Conservation (phyloP, 2,329 filamentous ascomycete species). For the Claviceps arundinis region DNA sequence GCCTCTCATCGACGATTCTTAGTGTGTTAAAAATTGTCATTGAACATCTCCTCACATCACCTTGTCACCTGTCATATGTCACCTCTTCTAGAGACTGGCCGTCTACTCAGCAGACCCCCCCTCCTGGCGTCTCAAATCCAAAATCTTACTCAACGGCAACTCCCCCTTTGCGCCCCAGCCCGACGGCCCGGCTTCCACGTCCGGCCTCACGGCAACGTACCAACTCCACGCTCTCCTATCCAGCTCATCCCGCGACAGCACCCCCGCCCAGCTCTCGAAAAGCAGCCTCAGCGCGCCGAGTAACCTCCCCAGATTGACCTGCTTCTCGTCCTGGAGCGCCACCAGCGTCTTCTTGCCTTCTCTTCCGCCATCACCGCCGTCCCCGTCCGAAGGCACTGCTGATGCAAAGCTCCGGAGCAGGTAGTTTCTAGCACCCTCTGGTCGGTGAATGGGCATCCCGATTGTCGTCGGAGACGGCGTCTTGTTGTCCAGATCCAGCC, state of each 20-base stretch:
- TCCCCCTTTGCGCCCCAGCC: constrained; percentile 77
- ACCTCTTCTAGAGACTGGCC: not conserved
- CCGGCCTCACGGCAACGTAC: constrained; percentile 66
- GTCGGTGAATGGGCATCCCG: constrained; percentile 59
- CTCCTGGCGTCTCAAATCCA: constrained; percentile 33
- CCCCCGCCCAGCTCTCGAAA: constrained; percentile 60
- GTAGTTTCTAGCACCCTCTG: constrained; percentile 53
- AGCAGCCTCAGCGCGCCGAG: constrained; percentile 59
- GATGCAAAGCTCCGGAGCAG: constrained; percentile 44
- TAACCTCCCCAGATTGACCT: constrained; percentile 55
- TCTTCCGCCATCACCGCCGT: constrained; percentile 9
- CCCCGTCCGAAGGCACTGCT: constrained; percentile 19
- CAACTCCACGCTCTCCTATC: constrained; percentile 68
- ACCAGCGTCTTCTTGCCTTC: constrained; percentile 36
- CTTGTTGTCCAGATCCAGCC: constrained; percentile 41
- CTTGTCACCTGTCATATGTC: not conserved
- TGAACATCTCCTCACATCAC: no score
- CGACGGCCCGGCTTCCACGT: constrained; percentile 57
- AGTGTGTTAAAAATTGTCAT: no score
- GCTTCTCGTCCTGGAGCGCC: constrained; percentile 45
- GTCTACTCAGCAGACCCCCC: not conserved
- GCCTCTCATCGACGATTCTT: no score
- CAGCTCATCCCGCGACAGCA: constrained; percentile 50
- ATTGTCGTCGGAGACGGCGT: constrained; percentile 24
- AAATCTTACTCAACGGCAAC: constrained; percentile 52